These are phyloP conservation scores for Triticum aestivum DNA, from an alignment of 176 grass and related monocot species.

Conservation along the genomic window DNA sequence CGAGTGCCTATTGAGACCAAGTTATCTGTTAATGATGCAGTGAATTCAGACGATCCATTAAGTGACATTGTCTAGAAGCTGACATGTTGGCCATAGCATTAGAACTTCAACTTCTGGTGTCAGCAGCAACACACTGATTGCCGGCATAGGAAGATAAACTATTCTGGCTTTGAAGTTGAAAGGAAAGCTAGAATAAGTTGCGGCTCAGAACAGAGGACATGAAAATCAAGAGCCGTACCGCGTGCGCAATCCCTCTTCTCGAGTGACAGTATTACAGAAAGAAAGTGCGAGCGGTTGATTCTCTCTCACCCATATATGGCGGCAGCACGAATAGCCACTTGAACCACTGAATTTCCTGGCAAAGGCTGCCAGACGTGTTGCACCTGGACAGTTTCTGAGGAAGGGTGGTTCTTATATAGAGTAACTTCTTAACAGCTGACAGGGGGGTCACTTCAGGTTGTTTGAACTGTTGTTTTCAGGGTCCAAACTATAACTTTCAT, in stretches of 20 bases:
- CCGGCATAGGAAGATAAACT: not conserved
- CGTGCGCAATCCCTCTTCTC: not conserved
- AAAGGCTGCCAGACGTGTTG: not conserved
- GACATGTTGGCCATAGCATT: constrained; percentile 11
- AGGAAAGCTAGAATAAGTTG: not conserved
- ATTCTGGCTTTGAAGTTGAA: not conserved
- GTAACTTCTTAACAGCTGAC: not conserved
- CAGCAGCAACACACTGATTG: not conserved
- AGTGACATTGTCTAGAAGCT: constrained; percentile 30
- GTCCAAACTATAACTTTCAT: not conserved
- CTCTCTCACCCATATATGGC: not conserved
- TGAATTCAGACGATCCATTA: constrained; percentile 5
- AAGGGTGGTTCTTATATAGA: not conserved
- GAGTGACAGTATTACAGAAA: not conserved
- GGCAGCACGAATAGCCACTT: not conserved
- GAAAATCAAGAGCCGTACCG: not conserved
- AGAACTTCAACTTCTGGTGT: not conserved
- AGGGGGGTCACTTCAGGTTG: not conserved
- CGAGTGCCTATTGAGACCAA: constrained; percentile 44
- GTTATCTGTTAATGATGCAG: constrained; percentile 34
- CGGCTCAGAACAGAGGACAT: not conserved
- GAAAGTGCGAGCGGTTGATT: not conserved
- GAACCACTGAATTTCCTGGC: not conserved
- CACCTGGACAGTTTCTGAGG: not conserved
- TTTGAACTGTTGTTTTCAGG: not conserved